phyloP scores from a whole-genome alignment of 768 basidiomycete genomes.

The Lactarius evosmus region DNA sequence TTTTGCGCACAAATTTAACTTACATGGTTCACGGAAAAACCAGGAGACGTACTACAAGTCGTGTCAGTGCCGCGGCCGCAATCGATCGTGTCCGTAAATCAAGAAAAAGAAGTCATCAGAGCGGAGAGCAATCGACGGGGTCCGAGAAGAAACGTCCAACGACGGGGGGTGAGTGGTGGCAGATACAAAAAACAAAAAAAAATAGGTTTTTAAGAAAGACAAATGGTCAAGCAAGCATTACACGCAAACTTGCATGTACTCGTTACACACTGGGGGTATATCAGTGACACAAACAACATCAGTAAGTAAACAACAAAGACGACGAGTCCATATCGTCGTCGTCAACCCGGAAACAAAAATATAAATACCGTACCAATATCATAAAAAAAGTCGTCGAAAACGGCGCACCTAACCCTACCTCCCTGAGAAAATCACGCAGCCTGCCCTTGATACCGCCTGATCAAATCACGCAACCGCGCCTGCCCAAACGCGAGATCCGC shows the following conservation, averaged over 20 bases:
- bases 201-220: too few species aligned
- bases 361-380: not conserved
- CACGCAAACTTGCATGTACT: too few species aligned
- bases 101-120: not conserved
- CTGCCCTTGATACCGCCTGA: slow-evolving; percentile 72
- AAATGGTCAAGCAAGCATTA: too few species aligned
- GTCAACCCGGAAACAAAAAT: too few species aligned
- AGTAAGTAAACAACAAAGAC: too few species aligned
- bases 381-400: not conserved
- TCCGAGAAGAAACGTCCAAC: too few species aligned
- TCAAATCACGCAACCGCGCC: slow-evolving; percentile 70
- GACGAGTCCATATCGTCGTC: too few species aligned
- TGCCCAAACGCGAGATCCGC: slow-evolving; percentile 71
- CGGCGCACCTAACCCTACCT: too few species aligned
- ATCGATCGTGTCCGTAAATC: not conserved
- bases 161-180: too few species aligned
- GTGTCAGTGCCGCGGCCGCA: not conserved
- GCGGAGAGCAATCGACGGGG: not conserved
- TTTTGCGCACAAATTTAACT: not conserved
- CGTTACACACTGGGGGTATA: not conserved
- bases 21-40: not conserved
- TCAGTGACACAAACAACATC: not conserved
- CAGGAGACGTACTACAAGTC: not conserved
- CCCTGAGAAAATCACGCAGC: slow-evolving; percentile 18
- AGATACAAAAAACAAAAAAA: not conserved